Base-by-base conservation (phyloP, 352 stramenopile species). In the Phytopythium litorale region DNA sequence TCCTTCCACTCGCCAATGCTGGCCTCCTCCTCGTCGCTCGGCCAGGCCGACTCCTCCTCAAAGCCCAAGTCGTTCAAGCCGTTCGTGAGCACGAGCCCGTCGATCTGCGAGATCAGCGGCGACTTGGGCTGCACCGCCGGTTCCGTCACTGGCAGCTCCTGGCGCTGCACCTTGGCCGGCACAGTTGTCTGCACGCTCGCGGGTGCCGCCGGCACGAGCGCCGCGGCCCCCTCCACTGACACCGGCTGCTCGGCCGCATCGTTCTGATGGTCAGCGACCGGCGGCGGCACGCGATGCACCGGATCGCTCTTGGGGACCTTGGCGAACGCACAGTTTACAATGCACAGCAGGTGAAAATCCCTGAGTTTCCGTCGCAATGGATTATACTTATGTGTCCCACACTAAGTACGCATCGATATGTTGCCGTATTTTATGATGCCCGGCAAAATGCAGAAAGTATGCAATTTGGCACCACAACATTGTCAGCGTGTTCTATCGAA, bases 41-140 rank as follows among this genome's bases (percentile, higher is more conserved):
- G 49, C 9, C 33, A 30, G 30, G 69, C 73, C 53, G 71, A 66
- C 56, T 72, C 67, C 1, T 68, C 74, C 16, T 87, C 77, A 46
- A 82, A 79, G 35, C 75, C 75, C n/a, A 87, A 58, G 35, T 87
- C 75, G 38, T 87, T 84, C 32, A 72, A 66, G 25, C 56, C 73
- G 0, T 74, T 65, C 28, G 70, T 78, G 52, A 82, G 71, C 35
- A 77, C 69, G 30, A 79, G 58, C 1, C 70, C 72, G 13, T 79
- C 72, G 53, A 79, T 75, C 43, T 63, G 59, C 40, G 40, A 42
- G 16, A 32, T 60, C 38, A 25, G 50, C 15, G 51, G 30, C 7
- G 51, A n/a, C 51, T 57, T 1, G 25, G 56, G 8, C 16, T 28
- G 18, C 7, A 18, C 9, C 56, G n/a, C 28, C 42, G 45, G 9